Base-by-base conservation (phyloP, 2,329 filamentous ascomycete genomes). In the Rhexocercosporidium sp. region DNA sequence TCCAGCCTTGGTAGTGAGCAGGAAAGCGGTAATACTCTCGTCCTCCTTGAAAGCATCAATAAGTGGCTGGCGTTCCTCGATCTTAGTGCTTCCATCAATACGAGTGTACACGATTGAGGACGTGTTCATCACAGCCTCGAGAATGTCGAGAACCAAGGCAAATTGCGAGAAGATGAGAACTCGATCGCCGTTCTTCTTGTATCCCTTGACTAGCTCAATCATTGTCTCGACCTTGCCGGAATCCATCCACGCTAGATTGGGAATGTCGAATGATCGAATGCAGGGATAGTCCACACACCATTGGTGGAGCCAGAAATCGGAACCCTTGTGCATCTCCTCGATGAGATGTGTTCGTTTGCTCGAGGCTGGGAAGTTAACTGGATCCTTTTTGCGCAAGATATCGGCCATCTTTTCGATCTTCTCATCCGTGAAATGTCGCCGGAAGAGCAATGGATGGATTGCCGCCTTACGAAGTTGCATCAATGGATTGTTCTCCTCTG, bases 121-220 rank as follows among this genome's bases (percentile, higher is more conserved):
- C 0, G 88, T 88, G 59, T 91, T 87, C 11, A 99, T 84, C 0
- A 96, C 93, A 73, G 92, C 89, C 71, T 94, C 90, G 0, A 99
- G 84, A 65, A 99, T 94, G 78, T 97, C 92, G 79, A 98, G 91
- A 64, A 97, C 90, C 71, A 93, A 90, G 7, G 93, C 93, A 78
- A 98, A 99, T 74, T 97, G 94, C 54, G 92, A 96, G 81, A 99
- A 99, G 27, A 99, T 88, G 2, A 99, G 85, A 0, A 92, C 90
- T 3, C 95, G 90, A 77, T 97, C 94, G 3, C 94, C 95, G 62
- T 93, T 94, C 67, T 85, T 81, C 71, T 90, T 90, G 79, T 93
- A 97, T 16, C 85, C 80, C 12, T 84, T 82, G 0, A 99, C 84
- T 14, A 99, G 85, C 73, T 92, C 86, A 29, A 93, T 84, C 29